A percentile compares a stretch with the other conserved stretches of the same genome.
phyloP scores from a whole-genome alignment of 2,329 filamentous ascomycete genomes.

The Pseudocercospora eumusae region DNA sequence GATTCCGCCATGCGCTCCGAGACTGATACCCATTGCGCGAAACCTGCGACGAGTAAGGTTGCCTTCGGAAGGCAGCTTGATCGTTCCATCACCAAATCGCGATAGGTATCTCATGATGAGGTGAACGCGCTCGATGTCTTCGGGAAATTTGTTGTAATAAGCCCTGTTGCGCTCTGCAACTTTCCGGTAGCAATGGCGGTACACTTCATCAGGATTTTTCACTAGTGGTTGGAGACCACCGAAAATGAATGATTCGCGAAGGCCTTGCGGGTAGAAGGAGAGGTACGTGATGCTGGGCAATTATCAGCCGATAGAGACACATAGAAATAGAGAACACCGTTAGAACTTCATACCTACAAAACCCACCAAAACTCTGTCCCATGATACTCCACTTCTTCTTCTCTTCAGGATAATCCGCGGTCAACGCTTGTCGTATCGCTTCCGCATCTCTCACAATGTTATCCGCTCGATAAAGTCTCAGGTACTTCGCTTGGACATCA shows the following conservation, averaged over 20 bases:
- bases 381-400: conserved; percentile 81
- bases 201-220: conserved; percentile 71
- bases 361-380: conserved; percentile 91
- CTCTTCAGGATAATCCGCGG: conserved; percentile 65
- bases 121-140: conserved; percentile 70
- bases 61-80: conserved; percentile 71
- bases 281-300: conserved; percentile 68
- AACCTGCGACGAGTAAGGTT: conserved; percentile 72
- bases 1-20: conserved; percentile 77
- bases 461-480: conserved; percentile 84
- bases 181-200: conserved; percentile 68
- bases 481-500: conserved; percentile 72
- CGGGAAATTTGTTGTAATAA: conserved; percentile 84
- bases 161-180: conserved; percentile 70
- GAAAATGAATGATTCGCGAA: conserved; percentile 79
- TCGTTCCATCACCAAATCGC: conserved; percentile 55
- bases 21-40: conserved; percentile 72
- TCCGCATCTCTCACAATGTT: conserved; percentile 88
- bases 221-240: conserved; percentile 81
- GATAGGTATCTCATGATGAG: conserved; percentile 66
- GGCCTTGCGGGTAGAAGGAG: conserved; percentile 68
- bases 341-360: conserved; percentile 56
- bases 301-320: not conserved
- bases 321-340: not conserved
- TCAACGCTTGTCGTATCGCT: conserved; percentile 75